Percentiles rank a stretch among this genome's conserved stretches.
Evolutionary conservation across 371 early-diverging fungal genomes (phyloP).

Genomic region (Globomyces sp.): DNA sequence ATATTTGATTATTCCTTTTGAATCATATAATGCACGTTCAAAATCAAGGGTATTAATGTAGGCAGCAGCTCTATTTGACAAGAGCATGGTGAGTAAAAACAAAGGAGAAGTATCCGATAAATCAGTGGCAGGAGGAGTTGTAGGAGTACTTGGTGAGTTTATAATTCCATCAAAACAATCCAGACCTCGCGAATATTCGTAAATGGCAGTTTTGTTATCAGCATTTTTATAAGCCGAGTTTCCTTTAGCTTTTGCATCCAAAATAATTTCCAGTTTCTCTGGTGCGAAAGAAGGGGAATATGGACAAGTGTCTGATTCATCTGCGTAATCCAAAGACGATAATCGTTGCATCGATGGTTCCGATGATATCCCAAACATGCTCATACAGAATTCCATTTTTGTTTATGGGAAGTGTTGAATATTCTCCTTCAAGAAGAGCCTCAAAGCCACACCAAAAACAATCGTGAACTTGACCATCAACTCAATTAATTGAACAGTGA

Average conservation of each 20-base stretch:
- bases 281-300: constrained; percentile 9
- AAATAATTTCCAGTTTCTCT: constrained; percentile 1
- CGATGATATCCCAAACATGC: constrained; percentile 24
- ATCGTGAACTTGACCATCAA: too few species aligned
- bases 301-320: neutral
- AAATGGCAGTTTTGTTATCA: neutral
- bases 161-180: constrained; percentile 14
- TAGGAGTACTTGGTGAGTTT: constrained; percentile 9
- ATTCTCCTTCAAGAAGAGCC: neutral
- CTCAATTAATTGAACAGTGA: too few species aligned
- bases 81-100: constrained; percentile 36
- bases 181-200: constrained; percentile 13
- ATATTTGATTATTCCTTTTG: constrained; percentile 54
- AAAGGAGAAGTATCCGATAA: constrained; percentile 16
- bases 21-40: constrained; percentile 65
- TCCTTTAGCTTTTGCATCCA: constrained; percentile 8
- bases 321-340: constrained; percentile 18
- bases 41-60: constrained; percentile 49
- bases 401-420: neutral
- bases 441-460: neutral
- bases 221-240: constrained; percentile 2
- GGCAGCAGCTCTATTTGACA: constrained; percentile 70
- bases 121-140: neutral
- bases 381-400: constrained; percentile 16
- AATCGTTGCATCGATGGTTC: constrained; percentile 46